Conservation (phyloP, 345 rosid genomes). For the Camelina hispida region DNA sequence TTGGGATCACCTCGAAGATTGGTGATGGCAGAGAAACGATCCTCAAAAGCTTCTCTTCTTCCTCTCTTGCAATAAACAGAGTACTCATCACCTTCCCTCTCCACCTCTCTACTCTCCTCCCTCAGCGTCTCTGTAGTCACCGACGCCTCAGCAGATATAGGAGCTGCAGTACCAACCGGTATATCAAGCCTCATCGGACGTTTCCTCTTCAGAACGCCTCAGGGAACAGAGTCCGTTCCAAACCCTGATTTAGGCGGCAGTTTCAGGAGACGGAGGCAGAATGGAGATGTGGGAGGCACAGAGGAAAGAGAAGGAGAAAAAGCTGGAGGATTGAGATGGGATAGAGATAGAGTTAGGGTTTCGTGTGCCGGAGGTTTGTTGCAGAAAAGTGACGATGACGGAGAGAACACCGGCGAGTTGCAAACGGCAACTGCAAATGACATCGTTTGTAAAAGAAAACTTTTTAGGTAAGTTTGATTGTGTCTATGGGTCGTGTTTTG, state of each 20-base stretch:
- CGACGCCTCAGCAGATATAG: not conserved
- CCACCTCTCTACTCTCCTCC: constrained; percentile 47
- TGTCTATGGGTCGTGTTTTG: not conserved
- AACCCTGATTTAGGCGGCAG: too few relatives aligned
- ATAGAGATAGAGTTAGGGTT: constrained; percentile 34
- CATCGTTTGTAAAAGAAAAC: constrained; percentile 44
- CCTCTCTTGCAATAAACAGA: constrained; percentile 85
- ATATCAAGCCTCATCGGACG: constrained; percentile 72
- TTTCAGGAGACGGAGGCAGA: constrained; percentile 54
- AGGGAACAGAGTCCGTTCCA: constrained; percentile 27
- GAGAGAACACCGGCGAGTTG: constrained; percentile 81
- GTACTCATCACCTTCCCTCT: constrained; percentile 63
- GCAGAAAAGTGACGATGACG: constrained; percentile 65
- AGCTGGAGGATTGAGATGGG: constrained; percentile 52
- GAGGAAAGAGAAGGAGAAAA: constrained; percentile 49
- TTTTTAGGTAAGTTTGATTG: too few relatives aligned
- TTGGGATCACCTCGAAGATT: too few relatives aligned
- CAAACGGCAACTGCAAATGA: constrained; percentile 66
- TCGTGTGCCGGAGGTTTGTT: constrained; percentile 53
- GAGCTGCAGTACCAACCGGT: constrained; percentile 52
- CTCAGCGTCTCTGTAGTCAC: constrained; percentile 38
- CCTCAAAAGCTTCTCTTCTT: too few relatives aligned
- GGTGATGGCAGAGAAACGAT: too few relatives aligned
- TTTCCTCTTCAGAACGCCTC: constrained; percentile 68
- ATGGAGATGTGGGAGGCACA: constrained; percentile 64